phyloP scores from a whole-genome alignment of 108 stramenopile species.

The Schizochytrium sp. region DNA sequence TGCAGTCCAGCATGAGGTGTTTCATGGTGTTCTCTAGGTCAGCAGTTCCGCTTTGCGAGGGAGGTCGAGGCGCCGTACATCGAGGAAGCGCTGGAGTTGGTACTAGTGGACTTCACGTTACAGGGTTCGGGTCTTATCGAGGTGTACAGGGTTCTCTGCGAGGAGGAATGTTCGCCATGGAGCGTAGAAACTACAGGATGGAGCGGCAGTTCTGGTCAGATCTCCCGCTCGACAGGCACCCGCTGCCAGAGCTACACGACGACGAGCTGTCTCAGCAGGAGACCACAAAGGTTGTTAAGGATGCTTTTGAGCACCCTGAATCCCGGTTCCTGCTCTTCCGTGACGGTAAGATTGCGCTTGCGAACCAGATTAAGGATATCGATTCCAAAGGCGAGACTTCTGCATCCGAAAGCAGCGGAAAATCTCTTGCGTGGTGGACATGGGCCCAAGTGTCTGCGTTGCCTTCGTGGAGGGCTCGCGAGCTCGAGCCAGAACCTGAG shows the following conservation, averaged over 20 bases:
- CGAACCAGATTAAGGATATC: neutral
- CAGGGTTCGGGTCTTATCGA: too few relatives aligned
- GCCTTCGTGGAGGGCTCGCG: neutral
- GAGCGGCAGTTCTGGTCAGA: conserved; percentile 22
- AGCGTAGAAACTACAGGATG: neutral
- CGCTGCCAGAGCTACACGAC: conserved; percentile 45
- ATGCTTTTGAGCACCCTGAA: neutral
- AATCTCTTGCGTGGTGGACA: conserved; percentile 5
- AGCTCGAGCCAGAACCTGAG: neutral
- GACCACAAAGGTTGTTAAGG: neutral
- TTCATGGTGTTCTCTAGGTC: too few relatives aligned
- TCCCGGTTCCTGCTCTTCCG: neutral
- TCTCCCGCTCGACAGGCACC: conserved; percentile 35
- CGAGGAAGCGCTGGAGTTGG: too few relatives aligned
- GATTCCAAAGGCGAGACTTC: neutral
- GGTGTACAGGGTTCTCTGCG: too few relatives aligned
- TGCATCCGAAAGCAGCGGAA: too few relatives aligned
- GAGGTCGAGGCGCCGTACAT: too few relatives aligned
- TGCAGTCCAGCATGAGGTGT: too few relatives aligned
- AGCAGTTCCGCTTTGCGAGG: too few relatives aligned
- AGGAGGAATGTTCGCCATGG: neutral
- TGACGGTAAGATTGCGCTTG: neutral
- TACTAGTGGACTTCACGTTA: too few relatives aligned
- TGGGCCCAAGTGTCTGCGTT: neutral
- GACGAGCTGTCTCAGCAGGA: neutral